Evolutionary conservation across 2,329 filamentous ascomycete species (phyloP), one percentile per base, ranked within the genome.

Genomic region (Ceratocystis ficicola): DNA sequence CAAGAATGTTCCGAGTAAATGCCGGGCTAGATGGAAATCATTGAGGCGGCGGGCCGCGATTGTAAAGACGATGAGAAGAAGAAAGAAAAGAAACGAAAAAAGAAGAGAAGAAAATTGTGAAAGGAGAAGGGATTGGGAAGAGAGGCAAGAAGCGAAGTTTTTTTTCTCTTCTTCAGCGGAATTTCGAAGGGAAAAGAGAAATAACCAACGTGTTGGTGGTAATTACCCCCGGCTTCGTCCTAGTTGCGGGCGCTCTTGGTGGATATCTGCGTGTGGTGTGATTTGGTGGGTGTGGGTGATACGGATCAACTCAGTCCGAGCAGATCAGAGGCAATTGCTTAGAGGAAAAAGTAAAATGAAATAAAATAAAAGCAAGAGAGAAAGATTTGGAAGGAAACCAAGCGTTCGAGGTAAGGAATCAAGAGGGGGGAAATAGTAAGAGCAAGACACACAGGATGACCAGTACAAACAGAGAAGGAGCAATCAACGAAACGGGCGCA

Each of bases 181-280:
- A 17, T 4, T 41, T 41, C 36, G 36, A 36, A 59, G 55, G 55
- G 28, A 59, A 59, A 30, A 30, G 28, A n/a, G 28, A 36, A 22
- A 28, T 59, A 22, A 28, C 32, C 55, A 36, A 15, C 7, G 8
- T 52, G 22, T 2, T 41, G 36, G 6, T 36, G 55, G 55, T 36
- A 59, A 32, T 59, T 59, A 59, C 55, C 55, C 55, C 55, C 55
- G 55, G 55, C 30, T 59, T 59, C 28, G 55, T 59, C 5, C 30
- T 36, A 59, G 28, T 59, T 59, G 55, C 55, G 55, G 55, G 55
- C 55, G 55, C 55, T 59, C 55, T n/a, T 10, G 25, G 5, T 52
- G 20, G 12, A 52, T 25, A 36, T 36, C 32, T 10, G 32, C 32
- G 36, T 15, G 36, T 41, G 36, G 36, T 41, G 36, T 41, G 36